Evolutionary conservation across 176 grass and related monocot species (phyloP).

Genomic region (Stipa capillata): DNA sequence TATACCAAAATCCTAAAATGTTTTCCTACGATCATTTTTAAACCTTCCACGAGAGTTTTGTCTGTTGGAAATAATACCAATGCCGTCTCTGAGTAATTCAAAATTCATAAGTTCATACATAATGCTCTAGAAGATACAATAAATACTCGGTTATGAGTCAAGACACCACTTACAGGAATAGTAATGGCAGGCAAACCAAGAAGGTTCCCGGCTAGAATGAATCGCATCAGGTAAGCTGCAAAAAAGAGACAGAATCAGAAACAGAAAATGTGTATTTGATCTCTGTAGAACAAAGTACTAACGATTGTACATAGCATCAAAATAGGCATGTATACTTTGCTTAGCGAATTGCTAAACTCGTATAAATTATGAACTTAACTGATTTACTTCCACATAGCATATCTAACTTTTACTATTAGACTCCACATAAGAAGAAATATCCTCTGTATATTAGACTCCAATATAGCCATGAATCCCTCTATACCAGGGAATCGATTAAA

Average conservation of each 20-base stretch:
- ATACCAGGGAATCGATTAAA: not conserved
- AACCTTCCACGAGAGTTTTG: not conserved
- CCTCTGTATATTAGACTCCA: not conserved
- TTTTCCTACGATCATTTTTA: not conserved
- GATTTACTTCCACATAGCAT: not conserved
- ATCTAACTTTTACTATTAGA: not conserved
- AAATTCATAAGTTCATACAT: not conserved
- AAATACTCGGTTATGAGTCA: not conserved
- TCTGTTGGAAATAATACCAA: not conserved
- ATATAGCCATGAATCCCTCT: not conserved
- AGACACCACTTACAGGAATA: slow-evolving; percentile 71
- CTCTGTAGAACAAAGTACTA: not conserved
- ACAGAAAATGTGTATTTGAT: not conserved
- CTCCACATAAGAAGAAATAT: not conserved
- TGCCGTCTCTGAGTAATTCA: not conserved
- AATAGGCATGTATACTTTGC: not conserved
- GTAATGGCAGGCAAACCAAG: slow-evolving; percentile 89
- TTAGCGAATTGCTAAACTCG: not conserved
- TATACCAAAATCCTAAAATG: not conserved
- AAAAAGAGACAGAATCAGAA: not conserved
- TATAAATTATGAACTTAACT: not conserved
- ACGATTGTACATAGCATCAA: not conserved
- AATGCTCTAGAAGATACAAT: not conserved
- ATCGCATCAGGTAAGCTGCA: slow-evolving; percentile 82
- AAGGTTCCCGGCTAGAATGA: slow-evolving; percentile 78